Percentiles rank a stretch among this genome's conserved stretches.
phyloP scores from a whole-genome alignment of 2,329 filamentous ascomycete genomes.

The Calonectria pauciramosa region DNA sequence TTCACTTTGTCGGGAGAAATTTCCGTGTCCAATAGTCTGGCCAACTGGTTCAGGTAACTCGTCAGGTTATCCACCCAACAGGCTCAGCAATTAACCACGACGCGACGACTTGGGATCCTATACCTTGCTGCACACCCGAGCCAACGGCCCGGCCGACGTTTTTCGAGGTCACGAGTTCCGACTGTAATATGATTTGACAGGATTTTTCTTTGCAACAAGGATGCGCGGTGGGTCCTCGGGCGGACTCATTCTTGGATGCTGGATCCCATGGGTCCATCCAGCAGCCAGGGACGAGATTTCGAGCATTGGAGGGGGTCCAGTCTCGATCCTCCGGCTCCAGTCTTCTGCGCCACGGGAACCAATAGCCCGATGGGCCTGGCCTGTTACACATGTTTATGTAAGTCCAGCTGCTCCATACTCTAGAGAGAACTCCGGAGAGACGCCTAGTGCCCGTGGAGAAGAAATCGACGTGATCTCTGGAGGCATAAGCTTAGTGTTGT shows the following conservation, averaged over 20 bases:
- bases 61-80: constrained; percentile 9
- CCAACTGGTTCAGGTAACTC: constrained; percentile 2
- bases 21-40: constrained; percentile 6
- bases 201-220: constrained; percentile 4
- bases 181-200: constrained; percentile 3
- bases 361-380: background rate
- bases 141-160: constrained; percentile 20
- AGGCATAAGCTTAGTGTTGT: constrained; percentile 14
- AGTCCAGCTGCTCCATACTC: constrained; percentile 5
- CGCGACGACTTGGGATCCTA: constrained; percentile 5
- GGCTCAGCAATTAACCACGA: constrained; percentile 7
- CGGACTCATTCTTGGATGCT: constrained; percentile 23
- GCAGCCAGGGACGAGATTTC: constrained; percentile 3
- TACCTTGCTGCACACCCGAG: constrained; percentile 13
- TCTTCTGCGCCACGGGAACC: constrained; percentile 5
- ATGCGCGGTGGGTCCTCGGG: constrained; percentile 13
- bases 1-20: background rate
- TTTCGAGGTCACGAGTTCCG: constrained; percentile 19
- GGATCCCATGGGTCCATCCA: constrained; percentile 9
- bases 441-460: constrained; percentile 5
- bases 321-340: background rate
- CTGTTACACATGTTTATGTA: constrained; percentile 13
- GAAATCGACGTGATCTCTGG: constrained; percentile 1
- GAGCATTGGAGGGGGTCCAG: background rate
- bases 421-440: background rate